These are phyloP conservation scores for Mollisia scopiformis DNA, from an alignment of 2,329 filamentous ascomycete species.

Conservation along the genomic window DNA sequence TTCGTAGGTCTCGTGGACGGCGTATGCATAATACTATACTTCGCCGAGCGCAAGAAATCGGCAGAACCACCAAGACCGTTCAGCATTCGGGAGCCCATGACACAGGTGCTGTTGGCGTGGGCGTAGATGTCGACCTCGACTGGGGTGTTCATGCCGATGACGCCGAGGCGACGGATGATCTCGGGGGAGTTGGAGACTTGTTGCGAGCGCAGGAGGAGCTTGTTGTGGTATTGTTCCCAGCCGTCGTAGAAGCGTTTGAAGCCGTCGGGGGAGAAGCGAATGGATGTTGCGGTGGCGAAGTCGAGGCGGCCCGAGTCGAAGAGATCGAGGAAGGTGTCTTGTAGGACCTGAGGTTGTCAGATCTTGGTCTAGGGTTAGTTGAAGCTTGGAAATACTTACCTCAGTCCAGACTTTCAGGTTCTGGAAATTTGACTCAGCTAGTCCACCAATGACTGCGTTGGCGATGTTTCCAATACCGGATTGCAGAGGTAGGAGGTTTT, in stretches of 20 bases:
- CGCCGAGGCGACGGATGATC: slow-evolving; percentile 83
- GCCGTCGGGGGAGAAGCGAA: slow-evolving; percentile 88
- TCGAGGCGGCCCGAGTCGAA: slow-evolving; percentile 87
- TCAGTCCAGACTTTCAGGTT: slow-evolving; percentile 94
- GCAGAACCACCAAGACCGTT: slow-evolving; percentile 83
- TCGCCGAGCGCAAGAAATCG: slow-evolving; percentile 77
- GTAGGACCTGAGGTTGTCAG: slow-evolving; percentile 70
- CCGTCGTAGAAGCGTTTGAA: slow-evolving; percentile 90
- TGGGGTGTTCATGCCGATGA: slow-evolving; percentile 94
- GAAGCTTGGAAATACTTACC: slow-evolving; percentile 14
- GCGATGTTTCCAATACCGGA: slow-evolving; percentile 93
- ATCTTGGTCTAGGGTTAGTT: not conserved
- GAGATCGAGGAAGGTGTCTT: slow-evolving; percentile 90
- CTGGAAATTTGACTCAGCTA: slow-evolving; percentile 79
- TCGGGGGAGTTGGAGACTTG: slow-evolving; percentile 88
- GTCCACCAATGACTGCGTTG: slow-evolving; percentile 86
- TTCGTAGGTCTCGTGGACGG: slow-evolving; percentile 80
- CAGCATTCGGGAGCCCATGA: slow-evolving; percentile 86
- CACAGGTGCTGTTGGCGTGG: slow-evolving; percentile 88
- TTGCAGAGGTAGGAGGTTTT: slow-evolving; percentile 78
- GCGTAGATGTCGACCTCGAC: slow-evolving; percentile 95
- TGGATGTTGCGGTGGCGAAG: slow-evolving; percentile 87
- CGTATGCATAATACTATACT: slow-evolving; percentile 94
- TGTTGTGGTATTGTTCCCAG: slow-evolving; percentile 79
- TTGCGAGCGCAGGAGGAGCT: slow-evolving; percentile 85